Base-by-base conservation (phyloP, 305 asterid species). In the Euphrasia arctica region DNA sequence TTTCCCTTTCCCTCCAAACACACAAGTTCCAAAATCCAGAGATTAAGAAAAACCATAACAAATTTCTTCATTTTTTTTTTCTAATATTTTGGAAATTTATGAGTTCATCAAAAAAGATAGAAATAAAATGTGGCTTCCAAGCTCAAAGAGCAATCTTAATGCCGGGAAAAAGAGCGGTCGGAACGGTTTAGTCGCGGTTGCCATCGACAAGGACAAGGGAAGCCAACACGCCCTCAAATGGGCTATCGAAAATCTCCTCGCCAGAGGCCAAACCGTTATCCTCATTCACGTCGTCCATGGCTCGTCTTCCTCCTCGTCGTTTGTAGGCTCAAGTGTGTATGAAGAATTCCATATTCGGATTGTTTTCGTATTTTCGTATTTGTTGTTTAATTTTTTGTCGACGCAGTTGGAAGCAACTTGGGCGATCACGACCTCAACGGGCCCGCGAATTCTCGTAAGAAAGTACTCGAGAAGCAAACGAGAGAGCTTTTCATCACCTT, bases 141-240 rank as follows among this genome's bases (percentile, higher is more conserved):
- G 41, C 71, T 61, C 75, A 32, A 82, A 72, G 63, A 74, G 62
- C 12, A 62, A 61, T 31, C 57, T 54, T 45, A 69, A 27, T 52
- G 2, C 12, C 48, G 81, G 68, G 42, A 82, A 61, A 60, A 75
- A 34, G 14, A 59, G 63, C 28, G 82, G 79, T 10, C 78, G 82
- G 32, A 85, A 77, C 73, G 95, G 90, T 22, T 72, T 89, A 3
- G 78, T 84, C 58, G 97, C 95, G 2, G 85, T 90, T 9, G 95
- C 95, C 61, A 78, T 90, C 15, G 95, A 85, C 57, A 87, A 72
- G 62, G 92, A 87, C 54, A 90, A 84, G 79, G 77, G 80, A 27
- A 90, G 97, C 78, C 97, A 90, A 67, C 49, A 74, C 61, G 97
- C 95, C 12, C 70, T 90, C 18, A 75, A 74, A 76, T 90, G 97